Evolutionary conservation across 148 eudicot genomes (phyloP), one percentile per base, ranked within the genome.

Genomic region (Selenicereus undatus): DNA sequence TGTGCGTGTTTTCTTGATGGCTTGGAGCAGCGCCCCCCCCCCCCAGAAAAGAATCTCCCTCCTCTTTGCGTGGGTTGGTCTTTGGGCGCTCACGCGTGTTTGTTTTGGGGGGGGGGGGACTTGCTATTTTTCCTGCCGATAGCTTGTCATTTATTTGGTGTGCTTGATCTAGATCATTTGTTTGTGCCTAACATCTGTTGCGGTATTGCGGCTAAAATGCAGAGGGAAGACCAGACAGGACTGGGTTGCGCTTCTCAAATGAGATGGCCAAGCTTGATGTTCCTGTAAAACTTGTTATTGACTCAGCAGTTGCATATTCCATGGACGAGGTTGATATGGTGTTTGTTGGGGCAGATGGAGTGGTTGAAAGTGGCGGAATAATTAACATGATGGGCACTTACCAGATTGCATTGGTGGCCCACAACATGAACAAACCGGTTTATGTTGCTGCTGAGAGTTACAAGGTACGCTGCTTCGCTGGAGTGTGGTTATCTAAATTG

Each of bases 341-440:
- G 36, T 85, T 95, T 85, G 93, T 95, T 62, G 99, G 99, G 84
- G 99, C 99, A 22, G 99, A 95, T 82, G 99, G 99, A 45, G 97
- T 95, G 56, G 99, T 95, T 30, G 99, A 95, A 85, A 93, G 97
- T 82, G 99, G 97, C 77, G 99, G 97, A 64, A 90, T 95, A 54
- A 95, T 95, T 51, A 95, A 95, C 87, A 95, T 95, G 98, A 95
- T 95, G 99, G 98, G 99, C 30, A 92, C 99, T 10, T 95, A 95
- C 79, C 99, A 93, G 88, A 93, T 93, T 85, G 97, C 97, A 14
- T 81, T 94, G 86, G 93, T 94, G 78, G 98, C 98, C 1, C 90
- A 89, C 70, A 89, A 90, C 94, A 91, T 93, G 97, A 89, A 90
- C 84, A 94, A 95, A 83, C 99, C 99, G 21, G 94, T 95, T 70